Conservation (phyloP, 2,329 filamentous ascomycete species). For the Penicillium sp. region DNA sequence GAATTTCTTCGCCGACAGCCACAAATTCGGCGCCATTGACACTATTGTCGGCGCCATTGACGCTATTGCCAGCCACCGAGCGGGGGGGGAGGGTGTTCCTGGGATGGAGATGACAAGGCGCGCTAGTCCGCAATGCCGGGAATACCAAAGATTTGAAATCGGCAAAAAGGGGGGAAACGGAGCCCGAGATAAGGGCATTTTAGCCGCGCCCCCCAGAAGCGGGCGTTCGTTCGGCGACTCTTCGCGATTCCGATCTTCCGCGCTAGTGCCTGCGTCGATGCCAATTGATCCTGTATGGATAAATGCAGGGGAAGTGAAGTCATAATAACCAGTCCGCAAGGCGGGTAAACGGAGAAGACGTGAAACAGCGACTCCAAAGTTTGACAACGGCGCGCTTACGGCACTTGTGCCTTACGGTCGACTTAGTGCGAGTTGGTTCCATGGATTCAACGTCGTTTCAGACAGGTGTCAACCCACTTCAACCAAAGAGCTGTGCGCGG, state of each 20-base stretch:
- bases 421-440: neutral
- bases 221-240: constrained; percentile 1
- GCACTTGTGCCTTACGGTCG: neutral
- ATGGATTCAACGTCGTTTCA: neutral
- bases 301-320: neutral
- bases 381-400: neutral
- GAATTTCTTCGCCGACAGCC: neutral
- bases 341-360: neutral
- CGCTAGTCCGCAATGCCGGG: neutral
- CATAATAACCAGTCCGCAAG: neutral
- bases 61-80: constrained; percentile 8
- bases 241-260: neutral
- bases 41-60: constrained; percentile 9
- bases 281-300: neutral
- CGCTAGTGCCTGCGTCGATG: neutral
- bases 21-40: neutral
- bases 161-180: neutral
- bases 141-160: neutral
- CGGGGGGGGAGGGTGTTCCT: neutral
- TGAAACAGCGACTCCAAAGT: neutral
- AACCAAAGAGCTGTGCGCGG: neutral
- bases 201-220: constrained; percentile 1
- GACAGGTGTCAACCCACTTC: neutral
- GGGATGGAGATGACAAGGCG: neutral
- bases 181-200: constrained; percentile 1